phyloP scores from a whole-genome alignment of 495 filamentous ascomycete genomes.

The Aspergillus sclerotiicarbonarius region DNA sequence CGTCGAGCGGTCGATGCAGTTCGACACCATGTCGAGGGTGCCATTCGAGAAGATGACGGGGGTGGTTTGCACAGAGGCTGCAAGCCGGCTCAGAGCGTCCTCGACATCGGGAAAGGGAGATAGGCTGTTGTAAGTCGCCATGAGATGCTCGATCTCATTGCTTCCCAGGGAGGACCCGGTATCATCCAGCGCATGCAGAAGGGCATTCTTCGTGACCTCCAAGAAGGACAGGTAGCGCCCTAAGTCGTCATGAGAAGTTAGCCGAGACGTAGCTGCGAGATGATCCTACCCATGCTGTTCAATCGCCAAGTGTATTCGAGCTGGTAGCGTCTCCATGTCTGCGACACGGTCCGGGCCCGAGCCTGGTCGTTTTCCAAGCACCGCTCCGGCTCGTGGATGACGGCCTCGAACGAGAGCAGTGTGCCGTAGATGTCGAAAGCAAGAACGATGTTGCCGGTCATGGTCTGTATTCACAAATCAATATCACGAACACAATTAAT shows the following conservation, averaged over 20 bases:
- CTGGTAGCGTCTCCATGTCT: slow-evolving; percentile 60
- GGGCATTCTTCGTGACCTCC: slow-evolving; percentile 59
- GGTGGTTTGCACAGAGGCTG: slow-evolving; percentile 38
- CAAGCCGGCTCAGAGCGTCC: slow-evolving; percentile 45
- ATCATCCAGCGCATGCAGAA: slow-evolving; percentile 63
- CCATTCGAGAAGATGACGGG: slow-evolving; percentile 78
- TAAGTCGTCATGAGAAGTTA: slow-evolving; percentile 20
- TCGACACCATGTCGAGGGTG: slow-evolving; percentile 59
- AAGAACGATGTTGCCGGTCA: slow-evolving; percentile 36
- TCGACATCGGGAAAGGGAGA: slow-evolving; percentile 68
- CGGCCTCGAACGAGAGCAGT: slow-evolving; percentile 66
- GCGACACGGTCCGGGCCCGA: slow-evolving; percentile 49
- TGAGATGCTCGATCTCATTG: slow-evolving; percentile 44
- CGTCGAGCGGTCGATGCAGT: slow-evolving; percentile 55
- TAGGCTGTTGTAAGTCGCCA: slow-evolving; percentile 68
- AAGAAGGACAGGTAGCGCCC: slow-evolving; percentile 64
- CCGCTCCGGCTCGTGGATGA: slow-evolving; percentile 51
- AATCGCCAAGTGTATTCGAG: slow-evolving; percentile 82
- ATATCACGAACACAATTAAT: too few species aligned
- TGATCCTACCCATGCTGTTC: slow-evolving; percentile 69
- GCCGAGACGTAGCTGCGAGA: background rate
- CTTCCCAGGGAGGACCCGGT: slow-evolving; percentile 42
- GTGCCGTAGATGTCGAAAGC: slow-evolving; percentile 80
- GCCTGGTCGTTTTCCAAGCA: slow-evolving; percentile 51
- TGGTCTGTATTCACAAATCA: background rate